phyloP scores from a whole-genome alignment of 139 green algal species.

The Chlorella sp. region DNA sequence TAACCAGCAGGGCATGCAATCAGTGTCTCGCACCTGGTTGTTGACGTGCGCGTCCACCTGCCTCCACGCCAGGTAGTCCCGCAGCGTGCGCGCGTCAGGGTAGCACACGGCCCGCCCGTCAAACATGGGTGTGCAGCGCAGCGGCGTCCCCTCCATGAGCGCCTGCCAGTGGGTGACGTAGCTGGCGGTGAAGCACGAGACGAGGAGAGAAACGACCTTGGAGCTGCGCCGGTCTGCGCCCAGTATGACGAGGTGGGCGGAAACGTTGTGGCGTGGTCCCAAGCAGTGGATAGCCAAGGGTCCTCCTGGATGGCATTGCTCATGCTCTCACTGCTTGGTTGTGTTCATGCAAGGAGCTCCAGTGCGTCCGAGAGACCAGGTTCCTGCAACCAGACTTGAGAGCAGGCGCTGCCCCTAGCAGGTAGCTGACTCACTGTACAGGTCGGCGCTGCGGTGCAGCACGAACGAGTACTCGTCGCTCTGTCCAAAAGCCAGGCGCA shows the following conservation, averaged over 20 bases:
- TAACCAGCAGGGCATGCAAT: neutral
- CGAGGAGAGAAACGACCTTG: slow-evolving; percentile 83
- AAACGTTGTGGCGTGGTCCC: too few relatives aligned
- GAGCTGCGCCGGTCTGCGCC: slow-evolving; percentile 48
- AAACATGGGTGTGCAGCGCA: slow-evolving; percentile 76
- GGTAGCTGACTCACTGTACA: slow-evolving; percentile 73
- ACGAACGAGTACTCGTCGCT: slow-evolving; percentile 91
- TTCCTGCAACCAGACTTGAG: too few relatives aligned
- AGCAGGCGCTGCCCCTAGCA: too few relatives aligned
- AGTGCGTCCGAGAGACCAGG: too few relatives aligned
- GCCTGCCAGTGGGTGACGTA: slow-evolving; percentile 76
- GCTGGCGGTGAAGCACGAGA: slow-evolving; percentile 75
- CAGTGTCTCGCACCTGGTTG: slow-evolving; percentile 60
- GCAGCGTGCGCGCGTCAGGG: slow-evolving; percentile 51
- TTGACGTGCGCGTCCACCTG: slow-evolving; percentile 95
- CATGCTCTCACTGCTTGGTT: too few relatives aligned
- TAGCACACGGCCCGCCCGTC: slow-evolving; percentile 87
- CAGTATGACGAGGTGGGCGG: too few relatives aligned
- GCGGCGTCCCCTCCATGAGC: slow-evolving; percentile 35
- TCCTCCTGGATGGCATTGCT: too few relatives aligned
- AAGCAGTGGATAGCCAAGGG: too few relatives aligned
- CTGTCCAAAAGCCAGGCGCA: slow-evolving; percentile 74
- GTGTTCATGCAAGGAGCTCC: too few relatives aligned
- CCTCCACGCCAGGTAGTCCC: slow-evolving; percentile 90
- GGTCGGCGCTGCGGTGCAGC: slow-evolving; percentile 41